phyloP scores from a whole-genome alignment of 2,329 filamentous ascomycete species.

The Chaetomiaceae sp. region DNA sequence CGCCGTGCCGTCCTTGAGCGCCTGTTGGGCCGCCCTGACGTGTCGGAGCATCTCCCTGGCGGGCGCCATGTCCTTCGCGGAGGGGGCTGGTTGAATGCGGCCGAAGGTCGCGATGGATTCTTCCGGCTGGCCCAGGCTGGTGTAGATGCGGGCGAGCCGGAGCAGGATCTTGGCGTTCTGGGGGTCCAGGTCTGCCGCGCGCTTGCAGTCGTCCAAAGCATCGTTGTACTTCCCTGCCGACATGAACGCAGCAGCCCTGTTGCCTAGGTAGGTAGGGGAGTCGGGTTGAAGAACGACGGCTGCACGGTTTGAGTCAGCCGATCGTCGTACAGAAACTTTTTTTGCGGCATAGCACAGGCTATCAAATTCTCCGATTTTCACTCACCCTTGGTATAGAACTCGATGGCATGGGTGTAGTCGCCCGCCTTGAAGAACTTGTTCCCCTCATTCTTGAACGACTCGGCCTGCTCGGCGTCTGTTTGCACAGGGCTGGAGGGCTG shows the following conservation, averaged over 20 bases:
- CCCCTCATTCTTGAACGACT: conserved; percentile 84
- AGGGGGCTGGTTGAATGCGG: conserved; percentile 72
- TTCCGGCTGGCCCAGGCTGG: conserved; percentile 74
- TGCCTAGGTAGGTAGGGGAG: conserved; percentile 86
- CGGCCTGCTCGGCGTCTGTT: conserved; percentile 65
- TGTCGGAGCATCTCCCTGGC: conserved; percentile 81
- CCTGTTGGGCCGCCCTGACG: conserved; percentile 71
- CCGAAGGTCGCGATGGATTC: conserved; percentile 80
- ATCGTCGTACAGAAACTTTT: conserved; percentile 4
- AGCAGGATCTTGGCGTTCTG: conserved; percentile 83
- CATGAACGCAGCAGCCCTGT: conserved; percentile 92
- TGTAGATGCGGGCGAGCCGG: conserved; percentile 84
- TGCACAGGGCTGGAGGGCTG: conserved; percentile 54
- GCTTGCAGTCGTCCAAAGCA: conserved; percentile 81
- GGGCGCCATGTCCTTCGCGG: conserved; percentile 77
- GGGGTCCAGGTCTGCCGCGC: conserved; percentile 76
- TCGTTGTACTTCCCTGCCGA: conserved; percentile 71
- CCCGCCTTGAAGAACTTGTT: conserved; percentile 97
- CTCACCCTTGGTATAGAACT: conserved; percentile 90
- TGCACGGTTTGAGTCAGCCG: conserved; percentile 34
- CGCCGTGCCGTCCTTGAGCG: conserved; percentile 65
- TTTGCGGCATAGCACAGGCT: conserved; percentile 1
- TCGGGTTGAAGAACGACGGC: conserved; percentile 82
- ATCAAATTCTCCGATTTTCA: not conserved
- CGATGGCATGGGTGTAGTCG: conserved; percentile 80